These are phyloP conservation scores for Sporothrix schenckii DNA, from an alignment of 2,329 filamentous ascomycete genomes.

Conservation along the genomic window DNA sequence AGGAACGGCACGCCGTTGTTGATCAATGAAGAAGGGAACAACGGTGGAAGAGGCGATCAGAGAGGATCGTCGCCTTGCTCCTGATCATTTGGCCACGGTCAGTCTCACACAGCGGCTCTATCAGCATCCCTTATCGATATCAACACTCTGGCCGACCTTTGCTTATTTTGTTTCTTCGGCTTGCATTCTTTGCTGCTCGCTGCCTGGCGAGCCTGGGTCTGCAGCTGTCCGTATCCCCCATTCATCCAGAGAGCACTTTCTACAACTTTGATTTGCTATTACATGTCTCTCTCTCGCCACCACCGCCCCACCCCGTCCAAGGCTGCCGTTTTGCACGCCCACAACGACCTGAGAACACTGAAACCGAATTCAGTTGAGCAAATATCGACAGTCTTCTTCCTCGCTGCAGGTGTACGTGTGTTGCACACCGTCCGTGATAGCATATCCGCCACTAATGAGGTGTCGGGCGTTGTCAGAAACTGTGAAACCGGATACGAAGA, in stretches of 20 bases:
- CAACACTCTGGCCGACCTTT: no score
- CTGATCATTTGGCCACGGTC: not conserved
- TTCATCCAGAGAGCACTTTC: not conserved
- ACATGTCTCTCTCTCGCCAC: not conserved
- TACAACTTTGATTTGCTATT: not conserved
- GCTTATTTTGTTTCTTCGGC: no score
- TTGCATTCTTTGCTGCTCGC: not conserved
- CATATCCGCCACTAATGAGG: slow-evolving; percentile 23
- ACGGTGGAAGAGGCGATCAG: not conserved
- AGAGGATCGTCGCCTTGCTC: not conserved
- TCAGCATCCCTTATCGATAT: no score
- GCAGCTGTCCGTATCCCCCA: not conserved
- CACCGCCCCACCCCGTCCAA: slow-evolving; percentile 2
- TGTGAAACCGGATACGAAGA: not conserved
- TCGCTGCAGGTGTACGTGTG: not conserved
- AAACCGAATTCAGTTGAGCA: no score
- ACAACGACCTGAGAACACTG: not conserved
- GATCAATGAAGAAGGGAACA: not conserved
- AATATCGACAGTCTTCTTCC: not conserved
- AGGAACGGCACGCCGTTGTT: slow-evolving; percentile 11
- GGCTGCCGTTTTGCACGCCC: slow-evolving; percentile 1
- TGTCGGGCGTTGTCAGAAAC: not conserved
- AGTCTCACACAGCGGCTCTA: no score
- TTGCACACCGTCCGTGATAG: not conserved
- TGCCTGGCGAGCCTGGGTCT: not conserved